Evolutionary conservation across 352 stramenopile species (phyloP), one percentile per base, ranked within the genome.

Genomic region (Phytophthora pinifolia): DNA sequence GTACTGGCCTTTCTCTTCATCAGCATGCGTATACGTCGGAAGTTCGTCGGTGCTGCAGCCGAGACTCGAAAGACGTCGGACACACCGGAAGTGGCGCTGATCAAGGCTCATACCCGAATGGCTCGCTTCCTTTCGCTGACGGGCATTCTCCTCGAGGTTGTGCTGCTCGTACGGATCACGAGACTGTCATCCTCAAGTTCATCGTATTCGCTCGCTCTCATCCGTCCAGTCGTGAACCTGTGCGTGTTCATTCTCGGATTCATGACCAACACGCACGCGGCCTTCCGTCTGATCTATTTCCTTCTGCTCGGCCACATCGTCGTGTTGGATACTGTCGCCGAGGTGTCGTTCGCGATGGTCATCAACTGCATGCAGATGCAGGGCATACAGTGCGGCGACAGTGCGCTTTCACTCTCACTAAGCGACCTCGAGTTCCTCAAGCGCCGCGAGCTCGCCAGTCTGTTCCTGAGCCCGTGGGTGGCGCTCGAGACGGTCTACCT

Each of bases 221-320:
- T 74, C 13, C 78, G 78, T 3, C 70, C 76, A 1, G 64, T 76
- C 13, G 46, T 54, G 17, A 83, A 81, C 38, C 31, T 81, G 22
- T 84, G 72, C 46, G 59, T 57, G 5, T 81, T 76, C 45, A 50
- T 81, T 14, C 55, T 87, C 29, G 76, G 72, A 27, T 89, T 89
- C 54, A 86, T 81, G 72, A 88, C 74, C 53, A 88, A 83, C 73
- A 83, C 74, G 6, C 74, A 89, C 46, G 61, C 72, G 13, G 72
- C 70, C n/a, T 89, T 79, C 53, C 74, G 76, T 13, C 35, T 80
- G 15, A 37, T 63, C 1, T 77, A 71, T 14, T 29, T 86, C 10
- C 8, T 67, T 31, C 13, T 80, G 8, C 46, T 82, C 1, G 53
- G 44, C n/a, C 58, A 74, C n/a, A 62, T 83, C 7, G 25, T 85